These are phyloP conservation scores for Fusarium coffeatum DNA, from an alignment of 2,329 filamentous ascomycete genomes.

Conservation along the genomic window DNA sequence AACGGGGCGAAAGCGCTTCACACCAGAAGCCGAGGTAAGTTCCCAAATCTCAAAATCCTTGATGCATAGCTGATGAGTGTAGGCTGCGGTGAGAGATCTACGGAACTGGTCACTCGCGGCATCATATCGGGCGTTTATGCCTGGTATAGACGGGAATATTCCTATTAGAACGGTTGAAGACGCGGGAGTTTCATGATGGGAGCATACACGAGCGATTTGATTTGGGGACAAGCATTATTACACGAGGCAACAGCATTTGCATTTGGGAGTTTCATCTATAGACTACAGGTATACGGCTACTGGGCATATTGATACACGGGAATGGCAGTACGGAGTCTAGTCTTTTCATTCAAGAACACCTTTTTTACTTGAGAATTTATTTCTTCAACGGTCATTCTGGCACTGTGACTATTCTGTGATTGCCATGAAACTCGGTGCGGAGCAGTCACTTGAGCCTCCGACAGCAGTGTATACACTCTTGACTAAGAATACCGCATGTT, in stretches of 20 bases:
- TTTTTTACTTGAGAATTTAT: too few relatives aligned
- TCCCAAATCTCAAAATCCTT: fast-evolving
- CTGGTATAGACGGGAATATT: constrained; percentile 27
- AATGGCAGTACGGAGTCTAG: neutral
- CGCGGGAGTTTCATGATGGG: neutral
- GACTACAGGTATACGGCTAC: neutral
- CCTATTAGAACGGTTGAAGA: constrained; percentile 11
- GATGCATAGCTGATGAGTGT: neutral
- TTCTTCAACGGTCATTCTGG: too few relatives aligned
- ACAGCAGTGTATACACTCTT: too few relatives aligned
- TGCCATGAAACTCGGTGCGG: too few relatives aligned
- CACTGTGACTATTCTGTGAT: too few relatives aligned
- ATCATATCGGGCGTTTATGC: constrained; percentile 21
- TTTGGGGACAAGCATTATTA: neutral
- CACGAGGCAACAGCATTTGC: neutral
- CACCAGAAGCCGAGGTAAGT: constrained; percentile 17
- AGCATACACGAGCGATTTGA: neutral
- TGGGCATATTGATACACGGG: neutral
- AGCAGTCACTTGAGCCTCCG: too few relatives aligned
- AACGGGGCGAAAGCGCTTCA: neutral
- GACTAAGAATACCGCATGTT: too few relatives aligned
- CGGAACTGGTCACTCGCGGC: constrained; percentile 22
- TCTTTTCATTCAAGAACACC: neutral
- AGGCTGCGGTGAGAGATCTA: constrained; percentile 1
- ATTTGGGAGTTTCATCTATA: neutral